Evolutionary conservation across 768 basidiomycete species (phyloP).

Genomic region (Cystobasidium ongulense): DNA sequence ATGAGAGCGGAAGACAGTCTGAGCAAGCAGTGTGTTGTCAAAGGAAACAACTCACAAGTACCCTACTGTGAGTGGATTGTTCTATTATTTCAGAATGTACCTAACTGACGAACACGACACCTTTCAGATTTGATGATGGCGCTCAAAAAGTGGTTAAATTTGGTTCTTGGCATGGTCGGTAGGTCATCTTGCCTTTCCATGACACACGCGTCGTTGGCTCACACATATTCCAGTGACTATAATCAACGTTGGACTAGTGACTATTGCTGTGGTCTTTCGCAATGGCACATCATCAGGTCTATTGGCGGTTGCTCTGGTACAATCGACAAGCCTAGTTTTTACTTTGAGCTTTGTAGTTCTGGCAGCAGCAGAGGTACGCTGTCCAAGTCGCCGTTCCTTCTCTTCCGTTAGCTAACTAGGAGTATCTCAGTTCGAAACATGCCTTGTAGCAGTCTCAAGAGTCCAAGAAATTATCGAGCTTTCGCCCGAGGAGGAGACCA

Average conservation of each 20-base stretch:
- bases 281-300: slow-evolving; percentile 1
- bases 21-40: neutral
- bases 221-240: neutral
- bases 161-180: slow-evolving; percentile 8
- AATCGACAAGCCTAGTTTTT: slow-evolving; percentile 10
- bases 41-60: slow-evolving; percentile 27
- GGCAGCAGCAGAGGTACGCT: slow-evolving; percentile 6
- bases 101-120: neutral
- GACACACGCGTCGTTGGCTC: neutral
- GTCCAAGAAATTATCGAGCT: slow-evolving; percentile 20
- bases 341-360: slow-evolving; percentile 16
- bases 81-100: neutral
- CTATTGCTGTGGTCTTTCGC: neutral
- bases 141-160: slow-evolving; percentile 28
- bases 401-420: neutral
- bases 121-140: slow-evolving; percentile 14
- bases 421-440: slow-evolving; percentile 13
- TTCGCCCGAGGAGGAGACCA: neutral
- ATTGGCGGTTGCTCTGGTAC: slow-evolving; percentile 27
- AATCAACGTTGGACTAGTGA: slow-evolving; percentile 27
- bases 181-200: neutral
- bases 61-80: slow-evolving; percentile 17
- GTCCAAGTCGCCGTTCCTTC: neutral
- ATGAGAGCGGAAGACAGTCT: neutral
- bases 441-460: slow-evolving; percentile 21